Conservation (phyloP, 2,329 filamentous ascomycete species). For the Microdochium trichocladiopsis region DNA sequence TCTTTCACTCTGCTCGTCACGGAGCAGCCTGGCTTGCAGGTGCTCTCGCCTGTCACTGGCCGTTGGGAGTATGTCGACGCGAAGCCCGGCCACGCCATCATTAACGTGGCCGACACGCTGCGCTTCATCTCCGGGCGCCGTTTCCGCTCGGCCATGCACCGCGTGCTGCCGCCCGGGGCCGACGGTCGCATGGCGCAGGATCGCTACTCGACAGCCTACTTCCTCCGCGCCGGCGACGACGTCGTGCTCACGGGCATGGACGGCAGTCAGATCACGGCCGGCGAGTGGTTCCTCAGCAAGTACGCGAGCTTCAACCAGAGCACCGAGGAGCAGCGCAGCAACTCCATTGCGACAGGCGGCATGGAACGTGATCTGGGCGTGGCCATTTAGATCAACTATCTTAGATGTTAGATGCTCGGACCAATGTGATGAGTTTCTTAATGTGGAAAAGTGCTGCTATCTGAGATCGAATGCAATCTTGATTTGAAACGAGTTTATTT, state of each 20-base stretch:
- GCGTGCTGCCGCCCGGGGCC: background rate
- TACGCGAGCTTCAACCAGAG: background rate
- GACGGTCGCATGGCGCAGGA: background rate
- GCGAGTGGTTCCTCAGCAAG: background rate
- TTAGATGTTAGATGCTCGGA: background rate
- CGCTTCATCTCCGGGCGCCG: background rate
- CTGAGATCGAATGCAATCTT: background rate
- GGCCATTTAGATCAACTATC: background rate
- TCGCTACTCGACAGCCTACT: background rate
- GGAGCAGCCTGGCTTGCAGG: background rate
- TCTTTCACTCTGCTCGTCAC: background rate
- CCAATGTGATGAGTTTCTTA: background rate
- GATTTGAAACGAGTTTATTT: background rate
- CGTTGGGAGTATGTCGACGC: background rate
- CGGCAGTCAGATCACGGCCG: background rate
- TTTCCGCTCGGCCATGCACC: background rate
- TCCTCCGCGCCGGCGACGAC: background rate
- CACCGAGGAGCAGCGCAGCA: background rate
- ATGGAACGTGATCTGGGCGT: background rate
- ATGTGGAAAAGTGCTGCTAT: background rate
- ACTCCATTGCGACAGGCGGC: background rate
- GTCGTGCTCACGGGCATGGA: background rate
- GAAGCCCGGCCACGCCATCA: background rate
- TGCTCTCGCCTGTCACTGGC: background rate
- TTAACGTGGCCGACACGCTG: background rate